These are phyloP conservation scores for Pyrenochaeta sp. DNA, from an alignment of 2,329 filamentous ascomycete genomes.

Conservation along the genomic window DNA sequence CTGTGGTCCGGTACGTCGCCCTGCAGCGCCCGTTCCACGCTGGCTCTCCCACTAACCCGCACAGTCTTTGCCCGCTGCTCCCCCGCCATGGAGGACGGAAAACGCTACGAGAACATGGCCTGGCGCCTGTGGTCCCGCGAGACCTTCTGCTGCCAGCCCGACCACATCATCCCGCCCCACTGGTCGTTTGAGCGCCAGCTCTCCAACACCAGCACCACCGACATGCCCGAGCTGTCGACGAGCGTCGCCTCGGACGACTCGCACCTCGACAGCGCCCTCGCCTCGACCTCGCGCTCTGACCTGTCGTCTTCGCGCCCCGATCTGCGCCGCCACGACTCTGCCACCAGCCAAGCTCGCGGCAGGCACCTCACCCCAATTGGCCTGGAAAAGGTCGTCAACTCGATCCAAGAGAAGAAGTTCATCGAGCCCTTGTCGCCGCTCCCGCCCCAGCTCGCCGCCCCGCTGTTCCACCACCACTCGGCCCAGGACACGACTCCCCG, in stretches of 20 bases:
- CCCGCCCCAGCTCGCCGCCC: slow-evolving; percentile 49
- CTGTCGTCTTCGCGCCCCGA: slow-evolving; percentile 68
- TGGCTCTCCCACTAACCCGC: slow-evolving; percentile 3
- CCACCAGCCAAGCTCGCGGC: slow-evolving; percentile 72
- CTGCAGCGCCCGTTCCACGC: slow-evolving; percentile 11
- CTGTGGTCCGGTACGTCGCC: slow-evolving; percentile 85
- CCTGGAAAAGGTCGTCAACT: slow-evolving; percentile 91
- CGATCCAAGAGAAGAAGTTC: slow-evolving; percentile 83
- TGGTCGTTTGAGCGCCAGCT: slow-evolving; percentile 44
- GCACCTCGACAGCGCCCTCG: slow-evolving; percentile 45
- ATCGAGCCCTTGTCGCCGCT: slow-evolving; percentile 65
- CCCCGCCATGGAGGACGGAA: slow-evolving; percentile 90
- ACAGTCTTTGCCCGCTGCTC: slow-evolving; percentile 93
- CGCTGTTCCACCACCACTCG: slow-evolving; percentile 15
- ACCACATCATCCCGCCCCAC: slow-evolving; percentile 49
- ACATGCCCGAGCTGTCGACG: slow-evolving; percentile 55
- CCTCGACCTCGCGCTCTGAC: slow-evolving; percentile 56
- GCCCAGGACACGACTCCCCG: slow-evolving; percentile 45
- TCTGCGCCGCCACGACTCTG: slow-evolving; percentile 75
- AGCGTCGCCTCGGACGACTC: slow-evolving; percentile 57
- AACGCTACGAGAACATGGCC: slow-evolving; percentile 88
- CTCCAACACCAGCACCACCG: slow-evolving; percentile 32
- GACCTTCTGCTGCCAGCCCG: slow-evolving; percentile 82
- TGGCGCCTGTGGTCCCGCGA: slow-evolving; percentile 97
- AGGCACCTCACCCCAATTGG: slow-evolving; percentile 93